phyloP scores from a whole-genome alignment of 2,329 filamentous ascomycete genomes.

The Neoarthrinium moseri region DNA sequence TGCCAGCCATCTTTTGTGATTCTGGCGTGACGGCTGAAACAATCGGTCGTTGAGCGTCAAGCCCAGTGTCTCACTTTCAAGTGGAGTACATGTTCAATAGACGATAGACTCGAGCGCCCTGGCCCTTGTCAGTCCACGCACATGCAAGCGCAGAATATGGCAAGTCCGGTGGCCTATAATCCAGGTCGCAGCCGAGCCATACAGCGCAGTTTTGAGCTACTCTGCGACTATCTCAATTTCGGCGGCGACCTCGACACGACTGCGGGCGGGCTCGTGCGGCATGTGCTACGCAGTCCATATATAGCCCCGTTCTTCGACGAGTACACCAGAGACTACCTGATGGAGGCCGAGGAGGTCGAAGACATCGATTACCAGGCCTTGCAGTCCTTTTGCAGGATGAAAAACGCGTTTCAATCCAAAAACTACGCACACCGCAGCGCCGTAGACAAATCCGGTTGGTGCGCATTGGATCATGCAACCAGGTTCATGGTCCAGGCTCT shows the following conservation, averaged over 20 bases:
- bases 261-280: conserved; percentile 7
- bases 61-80: neutral
- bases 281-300: conserved; percentile 19
- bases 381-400: conserved; percentile 13
- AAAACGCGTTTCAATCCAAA: conserved; percentile 16
- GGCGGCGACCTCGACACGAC: conserved; percentile 15
- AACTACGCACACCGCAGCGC: conserved; percentile 13
- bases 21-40: too few species aligned
- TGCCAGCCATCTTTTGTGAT: too few species aligned
- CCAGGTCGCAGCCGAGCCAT: neutral
- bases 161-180: neutral
- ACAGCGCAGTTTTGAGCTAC: conserved; percentile 7
- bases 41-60: too few species aligned
- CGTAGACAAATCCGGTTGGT: conserved; percentile 20
- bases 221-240: conserved; percentile 23
- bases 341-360: conserved; percentile 13
- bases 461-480: conserved; percentile 22
- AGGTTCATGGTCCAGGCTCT: conserved; percentile 25
- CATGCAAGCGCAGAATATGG: too few species aligned
- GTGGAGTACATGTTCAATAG: neutral
- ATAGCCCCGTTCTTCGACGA: conserved; percentile 26
- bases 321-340: conserved; percentile 25
- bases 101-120: neutral
- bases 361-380: conserved; percentile 20
- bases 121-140: too few species aligned